Base-by-base conservation (phyloP, 2,329 filamentous ascomycete species). In the Podosphaera aphanis region DNA sequence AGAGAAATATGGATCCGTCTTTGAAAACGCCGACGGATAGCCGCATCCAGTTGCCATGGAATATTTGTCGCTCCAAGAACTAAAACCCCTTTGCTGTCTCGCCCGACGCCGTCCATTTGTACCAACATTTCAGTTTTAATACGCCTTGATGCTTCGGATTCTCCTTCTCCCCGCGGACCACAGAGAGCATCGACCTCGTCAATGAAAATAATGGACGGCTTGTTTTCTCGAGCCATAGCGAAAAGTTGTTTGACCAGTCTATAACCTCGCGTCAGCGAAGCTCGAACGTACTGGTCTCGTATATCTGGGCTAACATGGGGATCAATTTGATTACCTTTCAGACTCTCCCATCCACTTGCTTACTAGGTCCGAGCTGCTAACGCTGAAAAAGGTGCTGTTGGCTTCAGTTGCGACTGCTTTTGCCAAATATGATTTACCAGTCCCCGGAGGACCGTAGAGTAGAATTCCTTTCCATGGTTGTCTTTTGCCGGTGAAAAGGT, bases 341-440 rank as follows among this genome's bases (percentile, higher is more conserved):
- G 83, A 92, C 64, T 98, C 90, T 66, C 90, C 90, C 90, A 98
- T 98, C 90, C 90, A 98, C 61, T 98, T 98, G 62, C 84, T 93
- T 49, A 98, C 90, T 62, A 98, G 63, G 61, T 98, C 90, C 59
- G 84, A 93, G 69, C 83, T 93, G 64, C 83, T 93, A 53, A 98
- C 88, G 59, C 85, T 94, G 71, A 98, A 98, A 61, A 98, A 98
- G 2, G 90, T 95, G 63, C 86, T 94, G 63, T 98, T 95, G 48
- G 90, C 90, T 64, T 98, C 90, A 16, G 90, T 98, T 45, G 90
- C 90, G 44, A 98, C 88, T 2, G 90, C 90, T 63, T 95, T 98
- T 50, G 90, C 90, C 46, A 98, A 68, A 62, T 94, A 94, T 68
- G 82, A 90, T 69, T 98, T 98, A 66, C 90, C 90, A 4, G 90